Base-by-base conservation (phyloP, 768 basidiomycete species). In the Infundibulicybe gibba region DNA sequence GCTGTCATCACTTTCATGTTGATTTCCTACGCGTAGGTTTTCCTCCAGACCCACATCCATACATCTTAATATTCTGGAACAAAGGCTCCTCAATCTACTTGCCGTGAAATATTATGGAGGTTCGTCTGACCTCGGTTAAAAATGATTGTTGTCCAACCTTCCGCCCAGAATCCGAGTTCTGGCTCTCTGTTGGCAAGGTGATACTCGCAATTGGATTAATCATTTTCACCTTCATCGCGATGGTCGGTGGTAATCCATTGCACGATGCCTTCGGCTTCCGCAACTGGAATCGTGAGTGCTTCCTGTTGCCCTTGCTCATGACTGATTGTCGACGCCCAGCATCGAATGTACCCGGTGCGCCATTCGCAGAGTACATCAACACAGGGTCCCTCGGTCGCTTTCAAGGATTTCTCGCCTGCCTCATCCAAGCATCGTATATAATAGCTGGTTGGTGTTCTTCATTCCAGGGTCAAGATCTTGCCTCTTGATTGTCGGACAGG, bases 391-490 rank as follows among this genome's bases (percentile, higher is more conserved):
- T 75, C 13, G 83, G 83, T 12, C 72, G 69, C 16, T 85, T 86
- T 63, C 64, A 84, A 15, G 83, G 81, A 6, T 84, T 85, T 61
- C 68, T 80, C 48, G 71, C 79, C 2, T 83, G 81, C 49, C 60
- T 86, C 42, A 80, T 77, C 33, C 77, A 81, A 54, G 81, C 81
- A 5, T 70, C 77, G 1, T 83, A 79, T 60, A 81, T 80, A 2
- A 81, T 78, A 49, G 78, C 78, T 48, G 82, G 80, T 63, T 71
- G 61, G 33, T 65, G 35, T 34, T 2, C 6, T 21, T n/a, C 5
- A 13, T 16, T 3, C 40, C 35, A 38, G 33, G 25, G 12, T 14
- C 41, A 6, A 12, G 12, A 30, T 11, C 25, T 32, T 9, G 15
- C 14, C 21, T 40, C 47, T 53, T 20, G 5, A 5, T 17, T 9